Conservation (phyloP, 352 stramenopile genomes). For the Phytopythium kandeliae region DNA sequence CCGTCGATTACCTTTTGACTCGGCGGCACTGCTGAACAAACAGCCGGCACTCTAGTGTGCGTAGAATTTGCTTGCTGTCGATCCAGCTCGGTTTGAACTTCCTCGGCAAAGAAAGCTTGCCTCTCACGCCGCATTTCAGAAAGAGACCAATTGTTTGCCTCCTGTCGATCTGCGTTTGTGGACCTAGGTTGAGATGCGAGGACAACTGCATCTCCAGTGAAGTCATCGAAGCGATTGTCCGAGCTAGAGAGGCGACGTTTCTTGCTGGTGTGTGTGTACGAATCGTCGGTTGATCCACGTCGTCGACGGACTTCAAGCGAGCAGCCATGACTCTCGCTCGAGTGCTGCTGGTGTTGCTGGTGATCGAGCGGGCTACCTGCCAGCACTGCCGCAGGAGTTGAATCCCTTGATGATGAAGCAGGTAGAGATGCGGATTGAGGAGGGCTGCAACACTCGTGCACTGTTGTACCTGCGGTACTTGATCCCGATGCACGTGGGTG, state of each 20-base stretch:
- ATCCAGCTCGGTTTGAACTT: slow-evolving; percentile 29
- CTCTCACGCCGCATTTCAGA: slow-evolving; percentile 31
- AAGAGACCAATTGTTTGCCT: slow-evolving; percentile 28
- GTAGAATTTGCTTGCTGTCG: slow-evolving; percentile 12
- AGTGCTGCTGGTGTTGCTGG: background rate
- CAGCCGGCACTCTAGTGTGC: slow-evolving; percentile 27
- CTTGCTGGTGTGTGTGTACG: background rate
- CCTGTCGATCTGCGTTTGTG: background rate
- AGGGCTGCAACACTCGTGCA: background rate
- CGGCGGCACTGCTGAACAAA: slow-evolving; percentile 23
- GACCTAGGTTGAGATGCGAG: background rate
- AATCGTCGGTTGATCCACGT: background rate
- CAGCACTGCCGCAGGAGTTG: no score
- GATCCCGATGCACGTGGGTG: background rate
- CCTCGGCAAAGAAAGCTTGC: slow-evolving; percentile 33
- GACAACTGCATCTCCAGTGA: background rate
- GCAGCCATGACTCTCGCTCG: background rate
- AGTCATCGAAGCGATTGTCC: background rate
- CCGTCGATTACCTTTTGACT: slow-evolving; percentile 7
- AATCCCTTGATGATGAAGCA: background rate
- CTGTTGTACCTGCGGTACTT: background rate
- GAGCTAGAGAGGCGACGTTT: slow-evolving; percentile 2
- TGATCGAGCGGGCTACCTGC: background rate
- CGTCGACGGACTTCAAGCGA: background rate
- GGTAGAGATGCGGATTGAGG: background rate